Percentiles rank a stretch among this genome's conserved stretches.
Evolutionary conservation across 805 yeast genomes (phyloP).

Genomic region (Groenewaldozyma tartarivorans): DNA sequence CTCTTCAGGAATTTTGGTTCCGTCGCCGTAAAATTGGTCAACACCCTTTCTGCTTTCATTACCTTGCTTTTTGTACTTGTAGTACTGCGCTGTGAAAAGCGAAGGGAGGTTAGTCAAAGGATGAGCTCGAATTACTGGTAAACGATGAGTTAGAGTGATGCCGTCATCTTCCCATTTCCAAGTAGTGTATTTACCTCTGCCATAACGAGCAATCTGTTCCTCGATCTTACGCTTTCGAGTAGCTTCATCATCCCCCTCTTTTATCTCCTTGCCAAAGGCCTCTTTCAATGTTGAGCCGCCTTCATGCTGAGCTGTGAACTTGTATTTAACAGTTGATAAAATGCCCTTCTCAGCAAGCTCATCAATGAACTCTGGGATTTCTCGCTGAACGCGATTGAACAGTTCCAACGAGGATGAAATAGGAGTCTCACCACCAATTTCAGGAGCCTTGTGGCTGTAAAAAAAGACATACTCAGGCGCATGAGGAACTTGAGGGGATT

Average conservation of each 20-base stretch:
- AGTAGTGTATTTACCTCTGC: constrained; percentile 7
- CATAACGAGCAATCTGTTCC: constrained; percentile 6
- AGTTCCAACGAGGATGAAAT: constrained; percentile 6
- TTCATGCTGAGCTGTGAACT: constrained; percentile 1
- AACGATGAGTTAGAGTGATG: constrained; percentile 4
- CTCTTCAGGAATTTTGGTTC: constrained; percentile 7
- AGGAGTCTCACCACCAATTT: constrained; percentile 9
- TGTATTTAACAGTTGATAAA: neutral
- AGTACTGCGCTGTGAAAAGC: constrained; percentile 8
- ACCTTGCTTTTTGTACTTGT: neutral
- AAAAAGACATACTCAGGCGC: constrained; percentile 9
- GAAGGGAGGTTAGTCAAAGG: constrained; percentile 7
- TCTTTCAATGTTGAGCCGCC: constrained; percentile 7
- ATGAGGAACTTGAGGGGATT: constrained; percentile 9
- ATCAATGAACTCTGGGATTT: constrained; percentile 5
- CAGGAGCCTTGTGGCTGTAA: constrained; percentile 7
- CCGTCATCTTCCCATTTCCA: constrained; percentile 9
- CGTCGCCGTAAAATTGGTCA: constrained; percentile 9
- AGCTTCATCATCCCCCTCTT: constrained; percentile 6
- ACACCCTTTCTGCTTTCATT: neutral
- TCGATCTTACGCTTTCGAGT: constrained; percentile 3
- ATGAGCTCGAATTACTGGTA: constrained; percentile 7
- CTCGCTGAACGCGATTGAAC: constrained; percentile 3
- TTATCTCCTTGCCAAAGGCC: constrained; percentile 9
- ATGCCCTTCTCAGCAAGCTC: constrained; percentile 7